Conservation (phyloP, 2,329 filamentous ascomycete genomes). For the Sporothrix protearum region DNA sequence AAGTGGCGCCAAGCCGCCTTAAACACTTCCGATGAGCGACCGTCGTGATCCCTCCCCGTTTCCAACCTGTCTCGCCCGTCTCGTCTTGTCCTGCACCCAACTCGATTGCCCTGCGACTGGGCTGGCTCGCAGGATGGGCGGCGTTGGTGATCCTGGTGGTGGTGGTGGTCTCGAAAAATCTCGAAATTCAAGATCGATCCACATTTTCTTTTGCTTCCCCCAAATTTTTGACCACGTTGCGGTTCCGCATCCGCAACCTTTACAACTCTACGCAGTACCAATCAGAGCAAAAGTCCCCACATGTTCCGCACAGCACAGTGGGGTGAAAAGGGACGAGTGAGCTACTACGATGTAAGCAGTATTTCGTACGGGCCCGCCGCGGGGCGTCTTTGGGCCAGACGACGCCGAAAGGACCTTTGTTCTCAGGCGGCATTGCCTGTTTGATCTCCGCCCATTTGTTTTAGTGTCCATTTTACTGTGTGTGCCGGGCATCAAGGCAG, state of each 20-base stretch:
- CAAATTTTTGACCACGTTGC: conserved; percentile 17
- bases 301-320: conserved; percentile 4
- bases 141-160: neutral
- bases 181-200: neutral
- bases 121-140: neutral
- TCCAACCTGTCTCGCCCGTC: neutral
- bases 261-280: neutral
- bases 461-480: conserved; percentile 6
- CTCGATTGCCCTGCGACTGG: conserved; percentile 2
- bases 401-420: neutral
- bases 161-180: neutral
- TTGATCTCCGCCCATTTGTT: conserved; percentile 4
- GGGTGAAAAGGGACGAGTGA: neutral
- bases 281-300: neutral
- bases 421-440: neutral
- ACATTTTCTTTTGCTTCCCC: conserved; percentile 5
- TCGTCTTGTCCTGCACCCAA: neutral
- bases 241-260: conserved; percentile 19
- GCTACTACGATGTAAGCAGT: too few species aligned
- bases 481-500: neutral
- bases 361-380: neutral
- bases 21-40: neutral
- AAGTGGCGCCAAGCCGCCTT: neutral
- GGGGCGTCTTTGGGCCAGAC: neutral
- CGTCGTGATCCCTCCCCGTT: neutral